Evolutionary conservation across 345 rosid species (phyloP).

Genomic region (Arabidopsis thaliana): TAIR10.1 NC_003074.8:9667001-9667500

Average conservation of each 20-base stretch:
- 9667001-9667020: constrained; percentile 63
- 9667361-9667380: constrained; percentile 68
- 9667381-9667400: constrained; percentile 72
- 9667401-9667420: constrained; percentile 52
- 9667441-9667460: constrained; percentile 74
- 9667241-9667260: not conserved
- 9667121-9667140: constrained; percentile 94
- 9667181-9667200: constrained; percentile 58
- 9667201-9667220: constrained; percentile 22
- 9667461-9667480: constrained; percentile 97
- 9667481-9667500: constrained; percentile 88
- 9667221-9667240: not conserved
- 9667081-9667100: constrained; percentile 82
- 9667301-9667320: constrained; percentile 55
- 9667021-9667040: constrained; percentile 56
- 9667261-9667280: constrained; percentile 86
- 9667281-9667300: constrained; percentile 75
- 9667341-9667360: constrained; percentile 63
- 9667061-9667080: constrained; percentile 73
- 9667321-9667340: constrained; percentile 71
- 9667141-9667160: constrained; percentile 60
- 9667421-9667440: constrained; percentile 43
- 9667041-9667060: constrained; percentile 82
- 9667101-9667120: constrained; percentile 84
- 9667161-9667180: constrained; percentile 61